Conservation (phyloP, 805 yeast species). For the Yarrowia sp. region DNA sequence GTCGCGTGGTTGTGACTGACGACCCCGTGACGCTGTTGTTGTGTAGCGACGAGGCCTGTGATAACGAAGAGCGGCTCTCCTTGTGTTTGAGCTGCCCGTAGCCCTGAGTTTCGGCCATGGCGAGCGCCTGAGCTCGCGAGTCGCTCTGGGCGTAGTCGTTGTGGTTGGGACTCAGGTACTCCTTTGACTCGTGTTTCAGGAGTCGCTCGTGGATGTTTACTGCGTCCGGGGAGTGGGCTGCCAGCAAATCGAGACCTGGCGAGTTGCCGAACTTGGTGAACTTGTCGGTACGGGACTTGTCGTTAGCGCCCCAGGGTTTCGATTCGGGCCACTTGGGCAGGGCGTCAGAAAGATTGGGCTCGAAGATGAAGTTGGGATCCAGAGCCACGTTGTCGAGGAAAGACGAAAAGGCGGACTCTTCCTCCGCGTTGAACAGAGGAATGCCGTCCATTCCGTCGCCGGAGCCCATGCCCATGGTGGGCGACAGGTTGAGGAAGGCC, state of each 20-base stretch:
- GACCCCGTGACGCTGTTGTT: slow-evolving; percentile 3
- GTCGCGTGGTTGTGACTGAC: slow-evolving; percentile 5
- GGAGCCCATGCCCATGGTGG: not conserved
- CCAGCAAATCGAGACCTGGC: slow-evolving; percentile 14
- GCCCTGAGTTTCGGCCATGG: slow-evolving; percentile 23
- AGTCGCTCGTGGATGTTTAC: slow-evolving; percentile 20
- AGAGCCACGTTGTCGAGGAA: slow-evolving; percentile 36
- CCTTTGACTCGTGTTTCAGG: slow-evolving; percentile 16
- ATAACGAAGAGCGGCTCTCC: slow-evolving; percentile 12
- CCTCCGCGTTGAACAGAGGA: slow-evolving; percentile 34
- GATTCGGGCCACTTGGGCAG: slow-evolving; percentile 28
- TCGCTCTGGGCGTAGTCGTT: slow-evolving; percentile 10
- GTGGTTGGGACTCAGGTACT: slow-evolving; percentile 7
- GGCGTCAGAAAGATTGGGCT: slow-evolving; percentile 34
- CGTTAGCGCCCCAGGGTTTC: not conserved
- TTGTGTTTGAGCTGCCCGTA: slow-evolving; percentile 9
- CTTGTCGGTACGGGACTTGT: not conserved
- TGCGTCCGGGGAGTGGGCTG: slow-evolving; percentile 15
- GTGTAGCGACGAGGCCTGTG: not conserved
- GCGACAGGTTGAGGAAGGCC: slow-evolving; percentile 29
- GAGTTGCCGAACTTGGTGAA: slow-evolving; percentile 24
- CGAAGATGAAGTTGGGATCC: slow-evolving; percentile 36
- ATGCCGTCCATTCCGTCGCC: slow-evolving; percentile 25
- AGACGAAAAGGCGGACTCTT: slow-evolving; percentile 34
- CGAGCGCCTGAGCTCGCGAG: slow-evolving; percentile 17